Percentiles rank a stretch among this genome's conserved stretches.
These are phyloP conservation scores for Pilatotrama ljubarskyi DNA, from an alignment of 768 basidiomycete genomes.

Conservation along the genomic window DNA sequence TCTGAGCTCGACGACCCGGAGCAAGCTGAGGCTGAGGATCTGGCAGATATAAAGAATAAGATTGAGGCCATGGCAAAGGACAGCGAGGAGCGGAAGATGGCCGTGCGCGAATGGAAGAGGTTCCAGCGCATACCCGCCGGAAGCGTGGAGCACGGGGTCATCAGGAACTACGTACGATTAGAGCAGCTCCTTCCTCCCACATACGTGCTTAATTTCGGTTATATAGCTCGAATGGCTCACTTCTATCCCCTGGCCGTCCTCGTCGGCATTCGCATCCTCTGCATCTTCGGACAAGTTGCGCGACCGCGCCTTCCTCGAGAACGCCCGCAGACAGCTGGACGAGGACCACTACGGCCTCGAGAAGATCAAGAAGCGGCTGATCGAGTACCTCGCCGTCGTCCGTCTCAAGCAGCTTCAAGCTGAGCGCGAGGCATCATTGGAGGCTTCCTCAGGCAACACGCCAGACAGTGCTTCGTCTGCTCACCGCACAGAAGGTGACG, in stretches of 20 bases:
- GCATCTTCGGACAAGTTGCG: conserved; percentile 40
- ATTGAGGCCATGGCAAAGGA: conserved; percentile 74
- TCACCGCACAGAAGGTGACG: conserved; percentile 18
- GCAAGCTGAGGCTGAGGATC: conserved; percentile 77
- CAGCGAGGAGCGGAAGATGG: conserved; percentile 81
- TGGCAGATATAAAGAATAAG: conserved; percentile 67
- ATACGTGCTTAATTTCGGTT: not conserved
- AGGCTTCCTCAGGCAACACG: conserved; percentile 12
- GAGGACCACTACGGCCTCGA: conserved; percentile 91
- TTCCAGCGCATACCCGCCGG: conserved; percentile 87
- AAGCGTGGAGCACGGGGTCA: conserved; percentile 88
- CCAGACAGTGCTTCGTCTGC: conserved; percentile 7
- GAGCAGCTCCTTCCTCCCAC: conserved; percentile 26
- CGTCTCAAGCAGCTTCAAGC: conserved; percentile 46
- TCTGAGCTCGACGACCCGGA: conserved; percentile 77
- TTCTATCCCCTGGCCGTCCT: conserved; percentile 73
- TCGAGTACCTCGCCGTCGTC: conserved; percentile 91
- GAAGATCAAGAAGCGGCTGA: conserved; percentile 86
- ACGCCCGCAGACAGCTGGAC: conserved; percentile 80
- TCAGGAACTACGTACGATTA: conserved; percentile 66
- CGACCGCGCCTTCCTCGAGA: conserved; percentile 60
- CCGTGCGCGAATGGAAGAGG: conserved; percentile 79
- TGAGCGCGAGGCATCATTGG: conserved; percentile 26
- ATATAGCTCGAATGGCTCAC: conserved; percentile 86
- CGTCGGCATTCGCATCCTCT: conserved; percentile 21